Evolutionary conservation across 306 rosid species (phyloP).

Genomic region (Lupinus albus): DNA sequence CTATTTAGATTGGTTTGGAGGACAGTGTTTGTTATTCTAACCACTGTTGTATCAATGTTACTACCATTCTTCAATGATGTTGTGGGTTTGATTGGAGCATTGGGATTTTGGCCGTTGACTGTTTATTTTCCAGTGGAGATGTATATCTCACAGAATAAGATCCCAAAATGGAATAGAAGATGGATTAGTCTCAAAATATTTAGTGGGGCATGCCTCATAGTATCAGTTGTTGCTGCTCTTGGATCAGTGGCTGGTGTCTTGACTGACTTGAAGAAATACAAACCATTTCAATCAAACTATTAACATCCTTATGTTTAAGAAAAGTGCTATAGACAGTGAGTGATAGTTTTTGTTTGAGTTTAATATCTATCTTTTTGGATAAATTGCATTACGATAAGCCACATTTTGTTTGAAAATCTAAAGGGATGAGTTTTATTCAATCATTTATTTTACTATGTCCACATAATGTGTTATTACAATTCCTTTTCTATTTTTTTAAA

Average conservation of each 20-base stretch:
- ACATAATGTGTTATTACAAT: not conserved
- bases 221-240: constrained; percentile 60
- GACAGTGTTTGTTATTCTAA: constrained; percentile 61
- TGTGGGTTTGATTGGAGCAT: constrained; percentile 79
- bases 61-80: constrained; percentile 83
- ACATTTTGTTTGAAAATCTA: constrained; percentile 16
- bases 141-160: constrained; percentile 70
- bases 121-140: constrained; percentile 78
- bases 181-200: constrained; percentile 66
- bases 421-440: constrained; percentile 12
- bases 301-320: constrained; percentile 27
- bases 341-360: constrained; percentile 29
- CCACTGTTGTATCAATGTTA: constrained; percentile 70
- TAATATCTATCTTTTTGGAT: constrained; percentile 5
- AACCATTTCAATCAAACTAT: constrained; percentile 57
- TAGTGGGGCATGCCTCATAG: constrained; percentile 54
- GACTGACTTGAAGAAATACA: constrained; percentile 56
- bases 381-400: constrained; percentile 9
- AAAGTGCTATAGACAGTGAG: constrained; percentile 6
- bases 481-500: too few species aligned
- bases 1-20: constrained; percentile 64
- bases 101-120: constrained; percentile 82
- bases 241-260: constrained; percentile 79
- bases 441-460: constrained; percentile 9
- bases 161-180: constrained; percentile 70